Evolutionary conservation across 495 filamentous ascomycete species (phyloP), one percentile per base, ranked within the genome.

Genomic region (Talaromyces trachyspermus): DNA sequence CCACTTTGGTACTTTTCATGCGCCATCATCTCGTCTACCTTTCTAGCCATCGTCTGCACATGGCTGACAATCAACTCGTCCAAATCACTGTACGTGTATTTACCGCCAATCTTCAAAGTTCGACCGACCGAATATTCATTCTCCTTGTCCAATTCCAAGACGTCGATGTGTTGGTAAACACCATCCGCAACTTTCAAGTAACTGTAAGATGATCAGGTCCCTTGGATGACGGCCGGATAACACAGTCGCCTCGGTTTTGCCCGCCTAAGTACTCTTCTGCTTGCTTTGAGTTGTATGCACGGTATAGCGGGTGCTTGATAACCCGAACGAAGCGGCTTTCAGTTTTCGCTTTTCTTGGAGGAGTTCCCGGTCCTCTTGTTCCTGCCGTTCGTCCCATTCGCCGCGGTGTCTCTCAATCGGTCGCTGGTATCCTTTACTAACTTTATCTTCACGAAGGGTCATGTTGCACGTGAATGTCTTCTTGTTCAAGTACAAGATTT

Each of bases 51-150:
- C 26, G 90, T 86, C 68, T 95, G 91, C 56, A 98, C 86, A 53
- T 98, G 92, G 49, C 89, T 88, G 63, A 90, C 90, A 55, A 98
- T 97, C 65, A 98, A 66, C 65, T 98, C 92, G 65, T 98, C 92
- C 46, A 98, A 69, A 84, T 98, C 92, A 40, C 79, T 85, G 71
- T 98, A 98, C 3, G 75, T 91, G 63, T 89, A 90, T 58, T 85
- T 86, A 37, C 87, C 85, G 11, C 80, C 86, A 32, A 97, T 84
- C 54, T 85, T 87, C 37, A 97, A 75, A 12, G 79, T 79, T 47
- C 78, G 81, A 24, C 94, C 92, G 10, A 96, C 84, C 3, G 88
- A 89, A 62, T 95, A 95, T 63, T 96, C 90, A 43, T 86, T 96
- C 53, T 91, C 88, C 66, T 98, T 98, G 66, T 94, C 87, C 46